phyloP scores from a whole-genome alignment of 305 asterid species.

The Ilex paraguariensis region DNA sequence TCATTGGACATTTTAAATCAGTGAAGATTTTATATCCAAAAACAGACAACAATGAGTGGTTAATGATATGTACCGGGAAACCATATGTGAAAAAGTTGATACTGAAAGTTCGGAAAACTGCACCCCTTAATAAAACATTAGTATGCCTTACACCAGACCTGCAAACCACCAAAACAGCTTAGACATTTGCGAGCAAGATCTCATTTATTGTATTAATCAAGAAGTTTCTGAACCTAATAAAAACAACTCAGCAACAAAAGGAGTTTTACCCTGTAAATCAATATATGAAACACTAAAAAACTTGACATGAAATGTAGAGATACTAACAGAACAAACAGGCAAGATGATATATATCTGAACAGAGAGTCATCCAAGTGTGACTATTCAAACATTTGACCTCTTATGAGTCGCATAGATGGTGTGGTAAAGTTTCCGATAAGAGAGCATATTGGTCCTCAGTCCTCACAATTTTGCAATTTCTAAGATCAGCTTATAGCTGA shows the following conservation, averaged over 20 bases:
- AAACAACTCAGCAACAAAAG: not conserved
- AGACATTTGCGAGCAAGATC: conserved; percentile 6
- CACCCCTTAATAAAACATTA: conserved; percentile 77
- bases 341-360: no score
- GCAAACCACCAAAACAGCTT: conserved; percentile 14
- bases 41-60: conserved; percentile 11
- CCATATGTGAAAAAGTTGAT: conserved; percentile 99
- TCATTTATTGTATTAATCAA: conserved; percentile 1
- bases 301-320: not conserved
- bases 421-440: no score
- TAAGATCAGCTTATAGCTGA: no score
- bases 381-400: no score
- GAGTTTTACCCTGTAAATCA: not conserved
- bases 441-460: no score
- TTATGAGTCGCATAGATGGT: no score
- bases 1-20: no score
- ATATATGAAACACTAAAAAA: not conserved
- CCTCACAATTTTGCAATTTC: no score
- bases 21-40: conserved; percentile 5
- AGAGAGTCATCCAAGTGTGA: no score
- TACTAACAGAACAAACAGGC: no score
- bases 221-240: not conserved
- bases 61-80: conserved; percentile 70
- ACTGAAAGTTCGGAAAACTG: conserved; percentile 84
- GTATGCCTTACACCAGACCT: conserved; percentile 99